Conservation (phyloP, 176 grass and related monocot genomes). For the Zizania latifolia region DNA sequence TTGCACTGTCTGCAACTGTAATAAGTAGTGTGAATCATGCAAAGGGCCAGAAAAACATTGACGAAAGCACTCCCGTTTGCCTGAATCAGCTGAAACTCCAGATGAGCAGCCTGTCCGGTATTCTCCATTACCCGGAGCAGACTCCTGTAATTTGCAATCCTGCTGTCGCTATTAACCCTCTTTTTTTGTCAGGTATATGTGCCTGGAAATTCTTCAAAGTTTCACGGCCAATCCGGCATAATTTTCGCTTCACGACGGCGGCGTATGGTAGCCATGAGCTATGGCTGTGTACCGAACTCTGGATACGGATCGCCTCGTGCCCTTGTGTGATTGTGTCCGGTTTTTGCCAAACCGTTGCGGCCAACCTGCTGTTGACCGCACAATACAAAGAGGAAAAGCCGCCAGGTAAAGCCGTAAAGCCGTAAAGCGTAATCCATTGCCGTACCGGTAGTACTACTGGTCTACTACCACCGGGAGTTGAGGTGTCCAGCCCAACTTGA, state of each 20-base stretch:
- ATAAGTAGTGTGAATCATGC: background rate
- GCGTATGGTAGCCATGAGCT: background rate
- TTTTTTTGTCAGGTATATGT: background rate
- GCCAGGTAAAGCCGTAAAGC: background rate
- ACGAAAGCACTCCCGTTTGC: no score
- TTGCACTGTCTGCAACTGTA: background rate
- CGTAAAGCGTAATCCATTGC: background rate
- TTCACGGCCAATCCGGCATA: background rate
- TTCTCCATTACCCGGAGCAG: background rate
- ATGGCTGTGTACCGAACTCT: background rate
- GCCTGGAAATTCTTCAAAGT: background rate
- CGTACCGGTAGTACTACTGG: background rate
- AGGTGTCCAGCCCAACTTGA: background rate
- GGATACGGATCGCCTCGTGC: no score
- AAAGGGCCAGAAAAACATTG: background rate
- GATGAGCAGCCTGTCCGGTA: background rate
- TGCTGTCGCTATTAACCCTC: background rate
- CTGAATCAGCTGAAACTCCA: slow-evolving; percentile 5
- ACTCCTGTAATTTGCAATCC: background rate
- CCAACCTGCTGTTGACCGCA: background rate
- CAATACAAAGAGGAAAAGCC: background rate
- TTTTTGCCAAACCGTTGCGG: background rate
- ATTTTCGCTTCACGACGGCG: background rate
- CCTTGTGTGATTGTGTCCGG: background rate
- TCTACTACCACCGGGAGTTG: background rate